Evolutionary conservation across 2,329 filamentous ascomycete genomes (phyloP), one percentile per base, ranked within the genome.

Genomic region (Beauveria medogensis): DNA sequence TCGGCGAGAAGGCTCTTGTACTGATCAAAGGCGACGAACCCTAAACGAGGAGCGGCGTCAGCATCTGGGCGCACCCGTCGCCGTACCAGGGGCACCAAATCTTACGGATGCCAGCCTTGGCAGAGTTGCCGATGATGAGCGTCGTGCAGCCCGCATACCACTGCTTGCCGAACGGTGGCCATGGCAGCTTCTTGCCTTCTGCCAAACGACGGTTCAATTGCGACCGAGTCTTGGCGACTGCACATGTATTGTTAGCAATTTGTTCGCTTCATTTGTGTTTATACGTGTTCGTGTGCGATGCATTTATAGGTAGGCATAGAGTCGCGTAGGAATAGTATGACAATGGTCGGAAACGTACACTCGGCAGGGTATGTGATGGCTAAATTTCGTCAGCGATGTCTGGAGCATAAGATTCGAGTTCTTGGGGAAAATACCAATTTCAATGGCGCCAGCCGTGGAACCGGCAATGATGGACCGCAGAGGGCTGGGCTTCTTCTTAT

Each of bases 101-200:
- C 88, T 63, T 82, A 92, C 92, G 88, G 65, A 97, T 95, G 63
- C 92, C 94, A 43, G 94, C 94, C 79, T 99, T 99, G 72, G 94
- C 82, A 58, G 92, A 95, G 77, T 99, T 99, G 63, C 94, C 94
- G 67, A 97, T 91, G 63, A 99, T 96, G 72, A 97, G 78, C 30
- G 94, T 97, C 52, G 94, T 97, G 78, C 94, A 99, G 43, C 94
- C 94, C 14, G 94, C 93, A 74, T 99, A 99, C 94, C 94, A 99
- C 74, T 96, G 91, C 68, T 77, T 80, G 54, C 94, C 94, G 70
- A 97, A 97, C 12, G 91, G 90, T 48, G 94, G 94, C 90, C 91
- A 97, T 58, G 93, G 92, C 34, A 97, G 83, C 78, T 96, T 97
- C 79, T 95, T 81, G 52, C 87, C 88, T 60, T 89, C 87, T 54